A percentile compares a stretch with the other conserved stretches of the same genome.
These are phyloP conservation scores for Teratosphaeria pseudoeucalypti DNA, from an alignment of 2,329 filamentous ascomycete genomes.

Conservation along the genomic window DNA sequence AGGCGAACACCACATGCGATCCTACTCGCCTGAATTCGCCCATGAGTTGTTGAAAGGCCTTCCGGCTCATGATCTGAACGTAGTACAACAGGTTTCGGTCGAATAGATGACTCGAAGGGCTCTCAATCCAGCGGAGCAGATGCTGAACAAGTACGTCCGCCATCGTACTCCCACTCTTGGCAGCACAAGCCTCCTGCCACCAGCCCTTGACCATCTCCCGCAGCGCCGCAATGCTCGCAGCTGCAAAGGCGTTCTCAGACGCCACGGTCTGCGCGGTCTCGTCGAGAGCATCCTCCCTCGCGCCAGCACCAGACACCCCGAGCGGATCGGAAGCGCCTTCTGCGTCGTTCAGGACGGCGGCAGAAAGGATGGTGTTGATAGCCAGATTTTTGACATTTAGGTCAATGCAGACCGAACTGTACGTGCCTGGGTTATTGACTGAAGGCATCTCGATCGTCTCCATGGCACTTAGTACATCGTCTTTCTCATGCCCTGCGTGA, in stretches of 20 bases:
- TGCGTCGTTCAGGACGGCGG: conserved; percentile 90
- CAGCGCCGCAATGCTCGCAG: conserved; percentile 77
- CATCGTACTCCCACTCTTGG: conserved; percentile 68
- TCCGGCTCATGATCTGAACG: conserved; percentile 96
- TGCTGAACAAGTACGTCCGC: conserved; percentile 97
- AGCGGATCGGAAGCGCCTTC: conserved; percentile 74
- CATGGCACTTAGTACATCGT: conserved; percentile 72
- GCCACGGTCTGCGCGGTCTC: conserved; percentile 62
- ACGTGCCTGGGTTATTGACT: conserved; percentile 86
- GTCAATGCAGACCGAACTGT: conserved; percentile 93
- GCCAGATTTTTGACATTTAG: conserved; percentile 86
- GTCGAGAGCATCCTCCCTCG: conserved; percentile 47
- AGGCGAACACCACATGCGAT: conserved; percentile 92
- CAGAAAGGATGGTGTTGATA: conserved; percentile 96
- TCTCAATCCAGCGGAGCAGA: conserved; percentile 93
- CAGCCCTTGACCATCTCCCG: conserved; percentile 98
- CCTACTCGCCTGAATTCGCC: conserved; percentile 91
- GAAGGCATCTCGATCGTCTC: conserved; percentile 81
- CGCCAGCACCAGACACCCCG: conserved; percentile 67
- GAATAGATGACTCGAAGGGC: conserved; percentile 85
- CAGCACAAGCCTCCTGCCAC: conserved; percentile 71
- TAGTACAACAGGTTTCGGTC: conserved; percentile 92
- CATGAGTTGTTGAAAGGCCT: conserved; percentile 95
- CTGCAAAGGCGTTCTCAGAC: conserved; percentile 85
- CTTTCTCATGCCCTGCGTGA: conserved; percentile 89